Evolutionary conservation across 495 filamentous ascomycete genomes (phyloP).

Genomic region (Lepraria neglecta): DNA sequence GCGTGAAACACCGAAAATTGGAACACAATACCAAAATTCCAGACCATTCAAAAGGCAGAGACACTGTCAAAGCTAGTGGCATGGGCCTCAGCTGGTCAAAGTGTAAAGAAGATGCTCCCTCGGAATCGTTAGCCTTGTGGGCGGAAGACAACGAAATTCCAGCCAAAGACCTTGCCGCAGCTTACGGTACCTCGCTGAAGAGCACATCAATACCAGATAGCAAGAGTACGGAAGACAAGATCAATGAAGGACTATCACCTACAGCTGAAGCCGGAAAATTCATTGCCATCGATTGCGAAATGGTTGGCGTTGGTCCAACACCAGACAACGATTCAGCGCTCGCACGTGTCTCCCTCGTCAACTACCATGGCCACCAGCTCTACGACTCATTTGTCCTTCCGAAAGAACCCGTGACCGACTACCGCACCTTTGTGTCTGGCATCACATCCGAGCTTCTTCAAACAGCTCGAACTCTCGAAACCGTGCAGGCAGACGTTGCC

Average conservation of each 20-base stretch:
- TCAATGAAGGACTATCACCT: constrained; percentile 48
- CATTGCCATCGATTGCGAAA: constrained; percentile 91
- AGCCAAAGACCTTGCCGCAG: constrained; percentile 52
- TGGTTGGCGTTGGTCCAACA: constrained; percentile 81
- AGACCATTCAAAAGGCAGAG: not conserved
- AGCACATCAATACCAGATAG: constrained; percentile 16
- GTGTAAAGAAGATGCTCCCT: constrained; percentile 23
- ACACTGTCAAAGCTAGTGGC: not conserved
- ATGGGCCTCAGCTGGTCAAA: constrained; percentile 13
- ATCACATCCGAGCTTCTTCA: constrained; percentile 66
- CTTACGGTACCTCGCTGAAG: constrained; percentile 40
- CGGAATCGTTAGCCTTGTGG: constrained; percentile 38
- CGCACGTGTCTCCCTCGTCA: constrained; percentile 80
- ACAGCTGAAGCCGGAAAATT: constrained; percentile 68
- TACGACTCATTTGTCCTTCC: constrained; percentile 88
- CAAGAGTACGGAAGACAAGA: constrained; percentile 16
- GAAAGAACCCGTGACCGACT: constrained; percentile 72
- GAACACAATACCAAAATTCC: not conserved
- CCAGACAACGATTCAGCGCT: constrained; percentile 61
- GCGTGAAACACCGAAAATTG: constrained; percentile 20
- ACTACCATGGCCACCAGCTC: constrained; percentile 82
- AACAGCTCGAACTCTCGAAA: constrained; percentile 59
- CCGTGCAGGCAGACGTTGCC: constrained; percentile 67
- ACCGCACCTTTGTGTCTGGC: constrained; percentile 78
- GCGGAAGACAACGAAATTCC: constrained; percentile 56